Conservation (phyloP, 345 rosid species). For the Ricinus communis region DNA sequence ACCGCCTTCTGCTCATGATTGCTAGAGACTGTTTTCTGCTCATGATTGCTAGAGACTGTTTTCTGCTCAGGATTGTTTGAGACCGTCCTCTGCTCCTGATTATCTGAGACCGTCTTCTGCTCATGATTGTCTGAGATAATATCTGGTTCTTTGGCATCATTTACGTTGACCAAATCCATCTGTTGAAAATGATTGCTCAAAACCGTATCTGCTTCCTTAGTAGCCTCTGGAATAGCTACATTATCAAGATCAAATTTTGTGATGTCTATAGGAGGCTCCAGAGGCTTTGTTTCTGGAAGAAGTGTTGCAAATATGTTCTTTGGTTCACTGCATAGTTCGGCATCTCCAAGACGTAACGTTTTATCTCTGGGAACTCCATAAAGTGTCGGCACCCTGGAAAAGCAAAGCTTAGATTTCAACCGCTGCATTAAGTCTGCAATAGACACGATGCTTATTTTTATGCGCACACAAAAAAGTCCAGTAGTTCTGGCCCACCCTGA, state of each 20-base stretch:
- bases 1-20: too few relatives aligned
- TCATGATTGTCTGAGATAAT: conserved; percentile 24
- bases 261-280: conserved; percentile 43
- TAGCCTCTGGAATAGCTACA: conserved; percentile 40
- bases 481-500: not conserved
- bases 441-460: not conserved
- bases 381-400: conserved; percentile 78
- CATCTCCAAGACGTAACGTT: conserved; percentile 47
- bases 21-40: too few relatives aligned
- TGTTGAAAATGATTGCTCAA: conserved; percentile 10
- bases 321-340: conserved; percentile 62
- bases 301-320: conserved; percentile 48
- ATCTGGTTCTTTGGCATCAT: conserved; percentile 23
- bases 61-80: too few relatives aligned
- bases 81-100: too few relatives aligned
- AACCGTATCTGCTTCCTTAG: conserved; percentile 23
- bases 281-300: conserved; percentile 38
- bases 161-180: conserved; percentile 19
- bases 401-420: conserved; percentile 4
- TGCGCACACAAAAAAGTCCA: not conserved
- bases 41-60: too few relatives aligned
- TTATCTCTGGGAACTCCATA: conserved; percentile 82
- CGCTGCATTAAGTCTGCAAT: not conserved
- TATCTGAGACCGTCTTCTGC: not conserved
- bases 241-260: conserved; percentile 31